Conservation (phyloP, 106 monocot species). For the Allium fistulosum region DNA sequence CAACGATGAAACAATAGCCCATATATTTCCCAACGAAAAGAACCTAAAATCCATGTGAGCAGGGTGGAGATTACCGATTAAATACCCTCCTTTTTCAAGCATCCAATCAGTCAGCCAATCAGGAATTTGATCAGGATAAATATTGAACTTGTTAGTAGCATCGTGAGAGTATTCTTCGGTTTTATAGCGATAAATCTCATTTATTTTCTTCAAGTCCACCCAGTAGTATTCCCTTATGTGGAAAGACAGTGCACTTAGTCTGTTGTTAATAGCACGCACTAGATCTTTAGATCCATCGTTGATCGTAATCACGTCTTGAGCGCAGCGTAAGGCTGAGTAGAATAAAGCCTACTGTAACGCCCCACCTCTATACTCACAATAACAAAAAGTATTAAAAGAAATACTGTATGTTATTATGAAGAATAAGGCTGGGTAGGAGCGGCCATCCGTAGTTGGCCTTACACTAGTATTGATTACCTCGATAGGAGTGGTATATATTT, state of each 20-base stretch:
- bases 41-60: constrained; percentile 96
- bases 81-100: constrained; percentile 78
- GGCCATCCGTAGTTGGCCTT: too few species aligned
- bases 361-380: too few species aligned
- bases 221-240: constrained; percentile 92
- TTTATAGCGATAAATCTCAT: constrained; percentile 93
- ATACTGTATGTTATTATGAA: too few species aligned
- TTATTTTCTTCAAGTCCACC: constrained; percentile 93
- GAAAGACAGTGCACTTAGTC: constrained; percentile 82
- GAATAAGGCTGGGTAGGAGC: too few species aligned
- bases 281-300: constrained; percentile 69
- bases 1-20: constrained; percentile 76
- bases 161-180: constrained; percentile 92
- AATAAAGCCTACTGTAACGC: too few species aligned
- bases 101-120: constrained; percentile 88
- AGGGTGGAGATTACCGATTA: constrained; percentile 87
- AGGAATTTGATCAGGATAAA: constrained; percentile 88
- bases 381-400: too few species aligned
- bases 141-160: constrained; percentile 92
- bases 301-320: constrained; percentile 68
- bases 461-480: too few species aligned
- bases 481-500: too few species aligned
- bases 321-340: constrained; percentile 80
- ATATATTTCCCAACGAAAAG: constrained; percentile 80
- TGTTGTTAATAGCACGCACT: constrained; percentile 66